Base-by-base conservation (phyloP, 2,329 filamentous ascomycete genomes). In the Neofusicoccum cordaticola region DNA sequence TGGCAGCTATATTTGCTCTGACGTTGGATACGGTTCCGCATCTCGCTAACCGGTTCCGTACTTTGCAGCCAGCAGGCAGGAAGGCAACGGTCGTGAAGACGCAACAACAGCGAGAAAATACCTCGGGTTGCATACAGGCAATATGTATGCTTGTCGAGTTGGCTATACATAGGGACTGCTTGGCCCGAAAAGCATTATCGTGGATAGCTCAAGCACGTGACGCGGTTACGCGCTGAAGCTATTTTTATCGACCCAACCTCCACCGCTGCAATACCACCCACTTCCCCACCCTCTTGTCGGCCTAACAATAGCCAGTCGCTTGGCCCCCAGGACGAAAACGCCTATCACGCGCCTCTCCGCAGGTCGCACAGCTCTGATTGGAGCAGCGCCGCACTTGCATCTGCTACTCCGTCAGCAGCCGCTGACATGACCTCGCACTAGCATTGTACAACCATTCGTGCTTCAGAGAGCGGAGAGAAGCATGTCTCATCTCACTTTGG, bases 321-420 rank as follows among this genome's bases (percentile, higher is more conserved):
- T 34, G 13, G 41, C 56, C 31, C 27, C 27, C 7, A 15, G 2
- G n/a, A 15, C 27, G 9, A 47, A 19, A 47, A 60, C 42, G 56
- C 56, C 56, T 60, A 60, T 60, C 56, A 60, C 15, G 56, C 56
- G 56, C 56, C 41, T 45, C 6, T 12, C 56, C 42, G 56, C 42
- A 60, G 4, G 31, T 60, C 17, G 27, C 31, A 45, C 56, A 47
- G 12, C 22, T 22, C 27, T 60, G 56, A 60, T 60, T 60, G 56
- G 56, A 35, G 56, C 41, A 22, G 7, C 56, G 17, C n/a, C n/a
- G 22, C n/a, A n/a, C 31, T 31, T 60, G 56, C 56, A 15, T 60
- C 56, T 60, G n/a, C 56, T 60, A 60, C 42, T 34, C 50, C 48
- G 61, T 63, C 61, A 63, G 61, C 61, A 63, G 61, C 61, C 61